phyloP scores from a whole-genome alignment of 2,329 filamentous ascomycete species.

The Alternaria gansuensis region DNA sequence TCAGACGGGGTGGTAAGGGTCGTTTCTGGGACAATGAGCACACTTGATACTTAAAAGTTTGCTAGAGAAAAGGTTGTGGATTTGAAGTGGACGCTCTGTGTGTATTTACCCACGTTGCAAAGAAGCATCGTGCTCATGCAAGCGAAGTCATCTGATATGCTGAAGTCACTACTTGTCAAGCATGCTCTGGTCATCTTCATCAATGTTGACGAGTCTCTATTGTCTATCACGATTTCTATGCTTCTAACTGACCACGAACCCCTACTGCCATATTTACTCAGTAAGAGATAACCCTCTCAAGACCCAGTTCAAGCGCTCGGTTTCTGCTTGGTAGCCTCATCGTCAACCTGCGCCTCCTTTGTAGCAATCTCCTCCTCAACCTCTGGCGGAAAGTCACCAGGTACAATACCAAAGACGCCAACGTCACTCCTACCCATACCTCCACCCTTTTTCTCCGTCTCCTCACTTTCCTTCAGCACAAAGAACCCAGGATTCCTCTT shows the following conservation, averaged over 20 bases:
- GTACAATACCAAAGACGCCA: constrained; percentile 40
- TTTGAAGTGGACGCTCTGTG: neutral
- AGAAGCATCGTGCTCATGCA: neutral
- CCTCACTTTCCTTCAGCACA: constrained; percentile 59
- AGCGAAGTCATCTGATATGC: neutral
- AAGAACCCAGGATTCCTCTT: constrained; percentile 52
- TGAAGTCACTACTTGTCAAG: neutral
- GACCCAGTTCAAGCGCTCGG: constrained; percentile 12
- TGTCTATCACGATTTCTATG: neutral
- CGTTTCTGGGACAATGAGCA: neutral
- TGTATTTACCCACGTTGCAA: neutral
- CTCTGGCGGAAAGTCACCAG: constrained; percentile 43
- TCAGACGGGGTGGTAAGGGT: constrained; percentile 6
- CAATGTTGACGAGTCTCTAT: neutral
- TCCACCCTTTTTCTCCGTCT: constrained; percentile 57
- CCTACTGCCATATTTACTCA: neutral
- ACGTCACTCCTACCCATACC: constrained; percentile 62
- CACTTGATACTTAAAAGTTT: neutral
- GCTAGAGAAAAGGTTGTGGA: neutral
- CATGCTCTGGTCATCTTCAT: neutral
- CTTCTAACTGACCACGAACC: neutral
- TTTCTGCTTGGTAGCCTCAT: constrained; percentile 32
- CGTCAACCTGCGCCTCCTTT: constrained; percentile 18
- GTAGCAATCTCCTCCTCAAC: constrained; percentile 19
- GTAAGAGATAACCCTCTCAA: neutral